These are phyloP conservation scores for Cicer cuneatum DNA, from an alignment of 306 rosid genomes.

Conservation along the genomic window DNA sequence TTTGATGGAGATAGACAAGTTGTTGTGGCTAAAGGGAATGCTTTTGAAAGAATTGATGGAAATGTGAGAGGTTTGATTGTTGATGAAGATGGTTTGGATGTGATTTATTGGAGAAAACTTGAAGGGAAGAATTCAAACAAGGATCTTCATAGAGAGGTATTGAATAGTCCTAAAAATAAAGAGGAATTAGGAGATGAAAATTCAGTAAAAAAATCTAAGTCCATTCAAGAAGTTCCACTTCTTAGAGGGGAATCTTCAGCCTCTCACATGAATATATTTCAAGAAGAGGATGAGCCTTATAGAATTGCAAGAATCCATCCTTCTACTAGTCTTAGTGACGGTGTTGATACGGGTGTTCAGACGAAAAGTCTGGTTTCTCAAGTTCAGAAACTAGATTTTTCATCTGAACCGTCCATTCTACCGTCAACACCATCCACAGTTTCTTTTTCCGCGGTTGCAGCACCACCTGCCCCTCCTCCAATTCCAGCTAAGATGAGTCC, in stretches of 20 bases:
- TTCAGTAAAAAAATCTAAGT: conserved; percentile 32
- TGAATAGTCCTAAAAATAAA: conserved; percentile 13
- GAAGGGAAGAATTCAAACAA: conserved; percentile 54
- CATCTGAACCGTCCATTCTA: conserved; percentile 45
- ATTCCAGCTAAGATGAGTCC: conserved; percentile 42
- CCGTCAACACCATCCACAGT: conserved; percentile 33
- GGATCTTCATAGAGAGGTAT: conserved; percentile 48
- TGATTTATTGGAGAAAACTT: conserved; percentile 86
- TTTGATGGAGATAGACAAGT: conserved; percentile 43
- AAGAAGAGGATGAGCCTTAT: conserved; percentile 38
- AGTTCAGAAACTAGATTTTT: conserved; percentile 46
- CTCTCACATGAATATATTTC: conserved; percentile 51
- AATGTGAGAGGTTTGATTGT: conserved; percentile 71
- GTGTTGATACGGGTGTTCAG: too few species aligned
- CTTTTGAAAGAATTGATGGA: conserved; percentile 56
- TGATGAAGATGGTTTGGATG: conserved; percentile 94
- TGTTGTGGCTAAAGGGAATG: conserved; percentile 45
- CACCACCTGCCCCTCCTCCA: conserved; percentile 46
- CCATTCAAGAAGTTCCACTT: conserved; percentile 71
- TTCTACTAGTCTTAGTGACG: too few species aligned
- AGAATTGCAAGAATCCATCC: conserved; percentile 2
- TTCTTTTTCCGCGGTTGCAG: conserved; percentile 46
- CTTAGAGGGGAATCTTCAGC: conserved; percentile 85
- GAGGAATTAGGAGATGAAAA: conserved; percentile 30
- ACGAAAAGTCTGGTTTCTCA: too few species aligned